phyloP scores from a whole-genome alignment of 176 grass and related monocot species.

The Thinopyrum elongatum region DNA sequence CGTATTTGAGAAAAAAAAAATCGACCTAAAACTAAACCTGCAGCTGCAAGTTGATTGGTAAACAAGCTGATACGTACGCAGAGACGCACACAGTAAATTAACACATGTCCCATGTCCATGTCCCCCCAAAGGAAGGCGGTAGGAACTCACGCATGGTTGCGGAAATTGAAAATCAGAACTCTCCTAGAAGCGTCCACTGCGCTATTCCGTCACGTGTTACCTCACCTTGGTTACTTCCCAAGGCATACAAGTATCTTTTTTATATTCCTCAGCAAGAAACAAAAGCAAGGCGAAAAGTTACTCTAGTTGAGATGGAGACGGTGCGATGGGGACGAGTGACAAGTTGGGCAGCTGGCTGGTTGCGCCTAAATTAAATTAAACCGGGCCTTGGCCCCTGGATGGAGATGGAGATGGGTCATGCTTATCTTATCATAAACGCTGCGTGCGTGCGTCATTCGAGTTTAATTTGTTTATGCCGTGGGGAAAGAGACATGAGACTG shows the following conservation, averaged over 20 bases:
- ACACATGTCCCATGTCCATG: neutral
- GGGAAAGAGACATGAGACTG: no score
- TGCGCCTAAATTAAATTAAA: conserved; percentile 1
- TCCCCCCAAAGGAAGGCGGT: neutral
- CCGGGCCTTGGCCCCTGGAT: neutral
- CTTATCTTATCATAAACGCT: no score
- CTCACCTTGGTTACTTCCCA: neutral
- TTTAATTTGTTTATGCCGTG: no score
- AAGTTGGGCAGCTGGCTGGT: neutral
- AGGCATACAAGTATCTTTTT: neutral
- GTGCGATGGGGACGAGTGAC: conserved; percentile 7
- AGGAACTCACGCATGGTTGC: neutral
- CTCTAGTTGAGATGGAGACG: neutral
- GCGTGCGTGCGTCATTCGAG: no score
- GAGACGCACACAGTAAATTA: neutral
- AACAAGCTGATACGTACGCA: neutral
- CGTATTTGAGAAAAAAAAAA: no score
- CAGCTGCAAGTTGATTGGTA: neutral
- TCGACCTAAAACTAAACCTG: no score
- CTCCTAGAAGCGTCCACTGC: conserved; percentile 18
- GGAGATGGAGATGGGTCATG: neutral
- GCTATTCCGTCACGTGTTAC: conserved; percentile 38
- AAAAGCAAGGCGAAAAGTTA: neutral
- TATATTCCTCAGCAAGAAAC: conserved; percentile 8
- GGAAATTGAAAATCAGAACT: neutral